Base-by-base conservation (phyloP, 345 rosid genomes). In the Populus euphratica region DNA sequence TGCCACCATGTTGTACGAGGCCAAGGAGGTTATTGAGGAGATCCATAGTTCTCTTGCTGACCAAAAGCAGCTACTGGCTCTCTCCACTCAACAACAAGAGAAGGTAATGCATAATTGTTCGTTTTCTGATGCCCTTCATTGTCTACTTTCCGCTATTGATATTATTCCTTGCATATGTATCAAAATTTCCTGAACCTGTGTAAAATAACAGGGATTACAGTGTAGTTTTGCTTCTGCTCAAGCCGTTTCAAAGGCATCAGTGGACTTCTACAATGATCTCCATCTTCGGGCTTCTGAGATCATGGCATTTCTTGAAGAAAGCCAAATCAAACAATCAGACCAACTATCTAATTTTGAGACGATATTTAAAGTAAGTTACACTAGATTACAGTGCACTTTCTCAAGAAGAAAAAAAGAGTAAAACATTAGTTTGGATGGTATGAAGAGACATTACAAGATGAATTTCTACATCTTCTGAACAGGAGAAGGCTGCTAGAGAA, bases 401-500 rank as follows among this genome's bases (percentile, higher is more conserved):
- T 41, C 44, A 41, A 41, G 14, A 41, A 10, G 44, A 41, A 41
- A 41, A 41, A 41, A 10, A 10, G 13, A 41, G 14, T 20, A 72
- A 33, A 20, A 25, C 8, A 75, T 61, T 27, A 12, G 27, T 62
- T 56, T 13, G n/a, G 47, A 43, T 33, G 33, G 44, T 68, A 62
- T 49, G 27, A 18, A 27, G 39, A 14, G 36, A 50, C 27, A 69
- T 31, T 39, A 6, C 49, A 79, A 25, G 56, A 54, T 75, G 54
- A 70, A 69, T 31, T 65, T 41, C 44, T 14, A 41, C 64, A 41
- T 73, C 20, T 31, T 14, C 43, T 35, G 63, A 56, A 88, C 91
- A 93, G 98, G 93, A 91, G 80, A 93, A 91, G 80, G 91, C 93
- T 21, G 91, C 82, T 21, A 89, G 80, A 83, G 99, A 93, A 77